These are phyloP conservation scores for Vigna nakashimae DNA, from an alignment of 306 rosid genomes.

Conservation along the genomic window DNA sequence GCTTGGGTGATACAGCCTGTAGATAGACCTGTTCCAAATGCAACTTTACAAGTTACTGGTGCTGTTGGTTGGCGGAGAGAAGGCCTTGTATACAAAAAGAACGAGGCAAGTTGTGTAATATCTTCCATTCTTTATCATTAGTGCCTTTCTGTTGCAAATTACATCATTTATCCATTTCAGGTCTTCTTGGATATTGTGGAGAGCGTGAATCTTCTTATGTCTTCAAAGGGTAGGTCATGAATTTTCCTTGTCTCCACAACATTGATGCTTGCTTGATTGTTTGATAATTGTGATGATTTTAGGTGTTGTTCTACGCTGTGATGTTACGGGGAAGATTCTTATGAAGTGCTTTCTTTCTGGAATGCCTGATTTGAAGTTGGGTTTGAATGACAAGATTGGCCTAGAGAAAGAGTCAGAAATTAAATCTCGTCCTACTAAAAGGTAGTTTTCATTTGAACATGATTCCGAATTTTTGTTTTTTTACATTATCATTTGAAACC, in stretches of 20 bases:
- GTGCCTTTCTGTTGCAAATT: constrained; percentile 21
- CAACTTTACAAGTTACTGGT: constrained; percentile 95
- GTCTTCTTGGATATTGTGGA: constrained; percentile 95
- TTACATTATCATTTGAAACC: constrained; percentile 14
- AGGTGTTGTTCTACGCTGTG: constrained; percentile 94
- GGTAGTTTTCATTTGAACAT: constrained; percentile 57
- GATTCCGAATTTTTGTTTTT: not conserved
- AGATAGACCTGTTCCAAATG: constrained; percentile 88
- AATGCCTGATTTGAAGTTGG: constrained; percentile 97
- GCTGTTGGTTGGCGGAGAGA: constrained; percentile 98
- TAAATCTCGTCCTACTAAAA: constrained; percentile 86
- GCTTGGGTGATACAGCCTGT: constrained; percentile 55
- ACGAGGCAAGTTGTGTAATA: constrained; percentile 60
- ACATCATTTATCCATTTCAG: constrained; percentile 51
- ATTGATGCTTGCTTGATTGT: constrained; percentile 38
- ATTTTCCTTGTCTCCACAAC: constrained; percentile 20
- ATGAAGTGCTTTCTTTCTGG: constrained; percentile 98
- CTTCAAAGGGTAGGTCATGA: constrained; percentile 78
- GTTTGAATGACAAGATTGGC: constrained; percentile 94
- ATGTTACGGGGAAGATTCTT: constrained; percentile 89
- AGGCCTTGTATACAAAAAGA: constrained; percentile 90
- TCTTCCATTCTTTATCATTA: constrained; percentile 27
- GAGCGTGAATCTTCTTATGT: constrained; percentile 95
- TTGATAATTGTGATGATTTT: constrained; percentile 43
- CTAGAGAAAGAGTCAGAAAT: constrained; percentile 95